Evolutionary conservation across 495 filamentous ascomycete species (phyloP).

Genomic region (Aspergillus avenaceus): DNA sequence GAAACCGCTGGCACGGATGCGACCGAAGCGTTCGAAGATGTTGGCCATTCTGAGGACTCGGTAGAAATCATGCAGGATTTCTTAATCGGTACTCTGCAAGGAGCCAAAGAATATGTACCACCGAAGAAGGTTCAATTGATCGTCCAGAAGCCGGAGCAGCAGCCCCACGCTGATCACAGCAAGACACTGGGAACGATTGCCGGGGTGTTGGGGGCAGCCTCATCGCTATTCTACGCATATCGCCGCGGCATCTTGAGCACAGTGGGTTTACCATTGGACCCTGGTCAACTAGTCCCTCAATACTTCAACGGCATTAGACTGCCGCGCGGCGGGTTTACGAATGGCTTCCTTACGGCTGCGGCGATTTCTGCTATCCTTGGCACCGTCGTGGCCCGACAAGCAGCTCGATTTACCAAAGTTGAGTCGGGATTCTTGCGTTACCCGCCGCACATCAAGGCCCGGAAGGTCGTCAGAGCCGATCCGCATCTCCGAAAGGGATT

Average conservation of each 20-base stretch:
- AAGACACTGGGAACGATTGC: not conserved
- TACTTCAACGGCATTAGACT: not conserved
- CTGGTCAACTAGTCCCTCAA: not conserved
- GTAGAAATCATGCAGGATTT: not conserved
- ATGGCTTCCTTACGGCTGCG: slow-evolving; percentile 33
- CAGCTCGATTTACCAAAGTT: slow-evolving; percentile 25
- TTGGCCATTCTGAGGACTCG: slow-evolving; percentile 39
- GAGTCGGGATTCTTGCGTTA: slow-evolving; percentile 37
- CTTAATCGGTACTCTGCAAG: slow-evolving; percentile 28
- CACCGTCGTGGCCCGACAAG: slow-evolving; percentile 15
- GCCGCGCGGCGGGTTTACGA: slow-evolving; percentile 22
- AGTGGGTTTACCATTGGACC: not conserved
- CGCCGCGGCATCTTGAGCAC: not conserved
- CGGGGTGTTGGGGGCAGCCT: not conserved
- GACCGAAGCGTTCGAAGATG: slow-evolving; percentile 47
- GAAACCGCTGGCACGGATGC: slow-evolving; percentile 52
- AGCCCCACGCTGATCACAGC: too few relatives aligned
- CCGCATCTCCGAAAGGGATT: slow-evolving; percentile 32
- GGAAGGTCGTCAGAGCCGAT: slow-evolving; percentile 21
- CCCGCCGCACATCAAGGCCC: slow-evolving; percentile 32
- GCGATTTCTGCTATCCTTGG: slow-evolving; percentile 21
- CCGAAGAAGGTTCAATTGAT: slow-evolving; percentile 27
- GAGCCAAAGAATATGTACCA: slow-evolving; percentile 21
- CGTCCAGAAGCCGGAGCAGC: slow-evolving; percentile 12
- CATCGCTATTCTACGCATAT: not conserved